Evolutionary conservation across 495 filamentous ascomycete genomes (phyloP), one percentile per base, ranked within the genome.

Genomic region (Neurospora sp.): DNA sequence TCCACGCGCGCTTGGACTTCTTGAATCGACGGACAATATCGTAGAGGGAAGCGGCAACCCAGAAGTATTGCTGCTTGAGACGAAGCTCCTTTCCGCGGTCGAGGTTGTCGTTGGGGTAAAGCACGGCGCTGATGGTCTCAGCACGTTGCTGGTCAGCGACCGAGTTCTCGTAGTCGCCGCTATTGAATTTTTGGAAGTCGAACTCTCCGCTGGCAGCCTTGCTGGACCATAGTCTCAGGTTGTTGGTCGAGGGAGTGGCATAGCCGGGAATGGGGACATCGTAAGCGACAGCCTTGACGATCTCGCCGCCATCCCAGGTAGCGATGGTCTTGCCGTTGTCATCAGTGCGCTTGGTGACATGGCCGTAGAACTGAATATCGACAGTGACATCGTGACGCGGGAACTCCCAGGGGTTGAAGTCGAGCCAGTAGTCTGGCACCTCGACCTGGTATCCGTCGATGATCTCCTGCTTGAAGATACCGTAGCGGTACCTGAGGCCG

Each of bases 381-480:
- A 99, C 94, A 11, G 91, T 93, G 61, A 99, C 90, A 79, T 99
- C 96, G 80, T 97, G 94, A 75, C 96, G 88, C 22, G 94, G 93
- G 78, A 99, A 98, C 78, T 99, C 96, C 96, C 96, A 99, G 7
- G 96, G 96, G 85, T 98, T 98, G 81, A 98, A 97, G 79, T 98
- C 96, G 40, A 99, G 89, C 96, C 96, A 99, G 83, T 99, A 99
- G 81, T 99, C 96, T 27, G 96, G 96, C 68, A 98, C 90, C 77
- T 99, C 96, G 69, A 98, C 93, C 82, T 99, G 96, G 78, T 97
- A 98, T 20, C 96, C 96, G 78, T 98, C 91, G 69, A 98, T 89
- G 76, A 99, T 97, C 85, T 99, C 95, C 84, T 99, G 96, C 85
- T 98, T 97, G 89, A 99, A 99, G 79, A 99, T 99, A 75, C 96